Evolutionary conservation across 2,329 filamentous ascomycete species (phyloP).

Genomic region (Ophiocordyceps australis): DNA sequence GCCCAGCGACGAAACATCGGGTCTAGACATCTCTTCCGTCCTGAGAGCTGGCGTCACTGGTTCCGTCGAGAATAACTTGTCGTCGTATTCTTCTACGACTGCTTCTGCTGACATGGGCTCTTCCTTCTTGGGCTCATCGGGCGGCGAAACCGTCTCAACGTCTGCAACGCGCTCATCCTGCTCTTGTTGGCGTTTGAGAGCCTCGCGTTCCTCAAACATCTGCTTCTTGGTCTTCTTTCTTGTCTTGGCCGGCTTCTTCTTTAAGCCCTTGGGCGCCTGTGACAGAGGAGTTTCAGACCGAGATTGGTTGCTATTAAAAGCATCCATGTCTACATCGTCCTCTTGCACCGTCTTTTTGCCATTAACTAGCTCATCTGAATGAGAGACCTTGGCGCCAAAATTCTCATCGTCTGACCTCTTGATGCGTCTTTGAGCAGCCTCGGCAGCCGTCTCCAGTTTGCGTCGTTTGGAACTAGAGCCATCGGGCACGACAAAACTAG

Average conservation of each 20-base stretch:
- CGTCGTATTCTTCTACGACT: constrained; percentile 30
- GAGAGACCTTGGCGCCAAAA: constrained; percentile 44
- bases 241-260: constrained; percentile 34
- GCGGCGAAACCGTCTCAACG: constrained; percentile 22
- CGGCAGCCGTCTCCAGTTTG: constrained; percentile 49
- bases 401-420: constrained; percentile 69
- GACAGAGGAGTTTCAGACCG: constrained; percentile 28
- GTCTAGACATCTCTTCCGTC: constrained; percentile 23
- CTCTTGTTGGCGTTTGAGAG: constrained; percentile 36
- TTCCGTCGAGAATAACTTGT: constrained; percentile 29
- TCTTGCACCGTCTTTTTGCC: constrained; percentile 30
- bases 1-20: constrained; percentile 26
- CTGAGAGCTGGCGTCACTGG: constrained; percentile 24
- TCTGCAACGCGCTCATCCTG: constrained; percentile 16
- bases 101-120: constrained; percentile 11
- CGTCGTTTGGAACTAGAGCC: constrained; percentile 42
- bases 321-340: constrained; percentile 26
- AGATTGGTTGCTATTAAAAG: constrained; percentile 19
- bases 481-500: constrained; percentile 49
- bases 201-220: constrained; percentile 48
- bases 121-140: constrained; percentile 9
- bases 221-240: constrained; percentile 72
- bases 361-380: constrained; percentile 29
- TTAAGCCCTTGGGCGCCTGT: constrained; percentile 26
- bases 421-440: constrained; percentile 57